A percentile compares a stretch with the other conserved stretches of the same genome.
phyloP scores from a whole-genome alignment of 1,284 basidiomycete species.

The Veloporphyrellus conicus region DNA sequence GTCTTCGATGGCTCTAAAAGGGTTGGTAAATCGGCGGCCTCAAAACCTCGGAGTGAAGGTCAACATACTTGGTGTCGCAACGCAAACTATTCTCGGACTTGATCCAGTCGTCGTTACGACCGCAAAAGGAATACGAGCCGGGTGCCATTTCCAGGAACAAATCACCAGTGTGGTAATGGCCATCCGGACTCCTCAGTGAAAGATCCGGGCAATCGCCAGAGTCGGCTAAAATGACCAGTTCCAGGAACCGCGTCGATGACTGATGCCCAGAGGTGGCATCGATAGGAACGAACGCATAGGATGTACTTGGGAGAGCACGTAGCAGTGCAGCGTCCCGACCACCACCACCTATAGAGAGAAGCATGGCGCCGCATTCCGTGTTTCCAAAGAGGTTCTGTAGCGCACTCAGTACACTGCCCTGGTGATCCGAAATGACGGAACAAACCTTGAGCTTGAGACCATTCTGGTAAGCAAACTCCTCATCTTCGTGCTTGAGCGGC shows the following conservation, averaged over 20 bases:
- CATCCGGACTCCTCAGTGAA: slow-evolving; percentile 55
- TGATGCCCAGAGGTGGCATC: slow-evolving; percentile 42
- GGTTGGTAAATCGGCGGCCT: slow-evolving; percentile 7
- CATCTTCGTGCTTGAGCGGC: slow-evolving; percentile 57
- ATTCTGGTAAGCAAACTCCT: slow-evolving; percentile 57
- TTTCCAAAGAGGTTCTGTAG: slow-evolving; percentile 64
- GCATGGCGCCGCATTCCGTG: slow-evolving; percentile 66
- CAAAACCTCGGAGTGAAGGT: background rate
- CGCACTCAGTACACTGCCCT: slow-evolving; percentile 9
- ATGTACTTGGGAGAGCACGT: slow-evolving; percentile 50
- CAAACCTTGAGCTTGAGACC: slow-evolving; percentile 55
- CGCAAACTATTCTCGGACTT: slow-evolving; percentile 69
- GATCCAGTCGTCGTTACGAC: slow-evolving; percentile 75
- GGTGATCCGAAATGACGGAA: slow-evolving; percentile 4
- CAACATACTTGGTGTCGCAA: slow-evolving; percentile 63
- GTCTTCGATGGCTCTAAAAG: slow-evolving; percentile 60
- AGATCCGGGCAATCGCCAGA: slow-evolving; percentile 63
- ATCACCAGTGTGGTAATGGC: slow-evolving; percentile 71
- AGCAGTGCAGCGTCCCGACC: slow-evolving; percentile 47
- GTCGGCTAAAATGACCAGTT: slow-evolving; percentile 59
- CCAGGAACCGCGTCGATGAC: slow-evolving; percentile 52
- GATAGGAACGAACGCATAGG: slow-evolving; percentile 57
- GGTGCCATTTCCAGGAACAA: slow-evolving; percentile 58
- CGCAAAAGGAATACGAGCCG: slow-evolving; percentile 57
- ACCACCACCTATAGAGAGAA: slow-evolving; percentile 48